Evolutionary conservation across 2,329 filamentous ascomycete genomes (phyloP), one percentile per base, ranked within the genome.

Genomic region (Cladophialophora exuberans): DNA sequence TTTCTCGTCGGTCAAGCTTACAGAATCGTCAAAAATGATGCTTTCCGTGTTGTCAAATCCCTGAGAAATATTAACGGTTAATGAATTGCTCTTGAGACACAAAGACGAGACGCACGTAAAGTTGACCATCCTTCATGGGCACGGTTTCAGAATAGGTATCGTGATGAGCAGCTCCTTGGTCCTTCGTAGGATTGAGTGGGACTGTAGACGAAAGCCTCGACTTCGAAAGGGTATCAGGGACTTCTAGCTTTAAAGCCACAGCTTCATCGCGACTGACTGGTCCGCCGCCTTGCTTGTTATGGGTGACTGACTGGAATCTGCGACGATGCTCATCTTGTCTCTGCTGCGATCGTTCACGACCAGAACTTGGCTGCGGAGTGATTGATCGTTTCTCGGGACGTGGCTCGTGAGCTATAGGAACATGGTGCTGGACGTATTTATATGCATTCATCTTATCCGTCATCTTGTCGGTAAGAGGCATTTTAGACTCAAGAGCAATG

Each of bases 41-140:
- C 59, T 63, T 43, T 53, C 35, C 5, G 61, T 63, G 41, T 63
- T 57, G 31, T 63, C 61, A 38, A 63, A 63, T 4, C 53, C 54
- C 44, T 47, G 13, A 46, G 22, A 6, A 28, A 15, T 9, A 35
- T 49, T 28, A 49, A n/a, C n/a, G n/a, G 46, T 39, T n/a, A 18
- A 13, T 30, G 20, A 30, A 2, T 3, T 17, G 33, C 9, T 30
- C 6, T 11, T 22, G 6, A 23, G 5, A 17, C 10, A 41, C n/a
- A 18, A 7, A 31, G 15, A 17, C 9, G 25, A 22, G n/a, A 39
- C 46, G 18, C 9, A 49, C 46, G 39, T 26, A 39, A 35, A 17
- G 35, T 13, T 15, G 33, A 15, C 18, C 18, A 20, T 30, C 46
- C 3, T 18, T 38, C 11, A 11, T 33, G 15, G 51, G 18, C 9